phyloP scores from a whole-genome alignment of 495 filamentous ascomycete species.

The Trichoderma asperelloides region DNA sequence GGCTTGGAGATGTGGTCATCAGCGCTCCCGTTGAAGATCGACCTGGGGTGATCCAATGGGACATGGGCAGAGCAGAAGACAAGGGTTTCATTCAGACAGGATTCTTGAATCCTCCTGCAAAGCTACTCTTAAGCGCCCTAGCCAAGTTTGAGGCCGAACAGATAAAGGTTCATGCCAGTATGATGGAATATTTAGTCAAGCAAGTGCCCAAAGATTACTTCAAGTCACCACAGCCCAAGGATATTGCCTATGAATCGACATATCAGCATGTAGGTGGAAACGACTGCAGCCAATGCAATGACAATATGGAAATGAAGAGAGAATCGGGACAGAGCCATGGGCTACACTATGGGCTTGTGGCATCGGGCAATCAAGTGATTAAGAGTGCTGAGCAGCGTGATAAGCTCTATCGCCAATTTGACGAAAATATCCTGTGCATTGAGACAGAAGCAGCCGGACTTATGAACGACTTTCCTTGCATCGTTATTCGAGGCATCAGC shows the following conservation, averaged over 20 bases:
- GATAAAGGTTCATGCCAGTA: neutral
- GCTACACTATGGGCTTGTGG: conserved; percentile 21
- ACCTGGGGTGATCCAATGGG: conserved; percentile 20
- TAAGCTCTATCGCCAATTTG: conserved; percentile 12
- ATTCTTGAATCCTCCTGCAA: neutral
- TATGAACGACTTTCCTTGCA: conserved; percentile 20
- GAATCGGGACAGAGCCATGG: neutral
- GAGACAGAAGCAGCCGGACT: conserved; percentile 23
- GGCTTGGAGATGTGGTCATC: conserved; percentile 38
- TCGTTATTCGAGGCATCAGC: conserved; percentile 27
- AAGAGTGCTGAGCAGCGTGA: conserved; percentile 24
- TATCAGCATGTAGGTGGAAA: neutral
- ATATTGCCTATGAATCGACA: too few relatives aligned
- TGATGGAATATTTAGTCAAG: neutral
- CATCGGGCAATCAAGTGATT: conserved; percentile 23
- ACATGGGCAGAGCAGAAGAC: neutral
- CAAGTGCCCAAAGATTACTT: too few relatives aligned
- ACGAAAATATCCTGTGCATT: conserved; percentile 25
- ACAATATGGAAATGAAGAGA: neutral
- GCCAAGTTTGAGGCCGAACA: neutral
- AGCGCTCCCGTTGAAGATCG: conserved; percentile 15
- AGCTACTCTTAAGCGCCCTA: neutral
- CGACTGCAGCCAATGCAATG: neutral
- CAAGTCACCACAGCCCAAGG: too few relatives aligned
- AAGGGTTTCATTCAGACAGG: neutral